Conservation (phyloP, 2,329 filamentous ascomycete species). For the Scedosporium minutisporum region DNA sequence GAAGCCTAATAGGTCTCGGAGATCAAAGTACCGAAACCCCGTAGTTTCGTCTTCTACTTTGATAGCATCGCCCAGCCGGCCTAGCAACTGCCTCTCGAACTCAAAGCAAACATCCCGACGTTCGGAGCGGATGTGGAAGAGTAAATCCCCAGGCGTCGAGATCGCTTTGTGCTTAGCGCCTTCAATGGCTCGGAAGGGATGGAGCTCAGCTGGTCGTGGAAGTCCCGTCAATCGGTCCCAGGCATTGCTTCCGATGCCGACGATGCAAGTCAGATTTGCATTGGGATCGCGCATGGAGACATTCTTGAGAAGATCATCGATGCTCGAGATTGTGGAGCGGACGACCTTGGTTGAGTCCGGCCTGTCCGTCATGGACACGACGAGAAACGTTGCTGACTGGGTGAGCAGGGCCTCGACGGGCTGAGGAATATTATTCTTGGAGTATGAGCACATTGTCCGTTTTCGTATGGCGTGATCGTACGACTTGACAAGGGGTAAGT, state of each 20-base stretch:
- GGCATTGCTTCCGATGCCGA: conserved; percentile 40
- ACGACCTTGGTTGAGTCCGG: conserved; percentile 28
- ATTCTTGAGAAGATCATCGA: conserved; percentile 40
- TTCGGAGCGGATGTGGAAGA: conserved; percentile 50
- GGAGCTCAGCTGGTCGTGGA: conserved; percentile 40
- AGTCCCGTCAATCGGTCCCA: conserved; percentile 38
- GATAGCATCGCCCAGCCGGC: conserved; percentile 35
- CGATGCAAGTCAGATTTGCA: conserved; percentile 38
- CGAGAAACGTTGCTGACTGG: conserved; percentile 41
- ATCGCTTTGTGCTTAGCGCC: conserved; percentile 40
- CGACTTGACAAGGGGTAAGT: too few relatives aligned
- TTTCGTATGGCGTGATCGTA: too few relatives aligned
- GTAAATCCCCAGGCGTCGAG: conserved; percentile 45
- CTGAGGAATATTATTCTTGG: conserved; percentile 20
- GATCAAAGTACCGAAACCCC: conserved; percentile 51
- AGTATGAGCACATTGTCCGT: too few relatives aligned
- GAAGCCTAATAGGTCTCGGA: conserved; percentile 48
- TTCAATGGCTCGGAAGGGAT: conserved; percentile 35
- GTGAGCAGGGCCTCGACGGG: conserved; percentile 42
- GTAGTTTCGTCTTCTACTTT: conserved; percentile 40
- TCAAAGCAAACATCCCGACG: conserved; percentile 48
- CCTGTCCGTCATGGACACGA: conserved; percentile 29
- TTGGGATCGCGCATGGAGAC: conserved; percentile 40
- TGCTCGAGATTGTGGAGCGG: conserved; percentile 31
- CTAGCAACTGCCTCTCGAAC: conserved; percentile 45